Base-by-base conservation (phyloP, 352 stramenopile genomes). In the Pythium scleroteichum region DNA sequence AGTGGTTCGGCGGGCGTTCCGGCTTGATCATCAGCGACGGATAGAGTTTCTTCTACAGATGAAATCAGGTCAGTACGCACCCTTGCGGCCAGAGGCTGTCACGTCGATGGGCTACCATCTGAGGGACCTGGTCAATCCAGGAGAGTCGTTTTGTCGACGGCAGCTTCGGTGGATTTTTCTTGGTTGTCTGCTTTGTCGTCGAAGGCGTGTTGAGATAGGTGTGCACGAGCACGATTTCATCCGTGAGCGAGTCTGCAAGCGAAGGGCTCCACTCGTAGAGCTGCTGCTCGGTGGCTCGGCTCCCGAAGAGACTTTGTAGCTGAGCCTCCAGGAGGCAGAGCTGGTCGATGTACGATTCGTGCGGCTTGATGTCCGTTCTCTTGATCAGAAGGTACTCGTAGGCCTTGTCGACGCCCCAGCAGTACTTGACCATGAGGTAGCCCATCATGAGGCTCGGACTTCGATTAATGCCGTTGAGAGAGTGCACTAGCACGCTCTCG, bases 401-500 rank as follows among this genome's bases (percentile, higher is more conserved):
- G 4, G 84, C 79, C 72, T 98, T 98, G 66, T 97, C 89, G 27
- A 97, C 71, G 0, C 90, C 86, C 92, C 92, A 98, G 50, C 86
- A 87, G 68, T 97, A 97, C 63, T 88, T 97, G 42, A 89, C 79
- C 91, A 98, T 97, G 19, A 97, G 69, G 63, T 97, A 98, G 40
- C 78, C 85, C 41, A 96, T 78, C 68, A 96, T 87, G 26, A 95
- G 75, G 39, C 87, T 86, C 33, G 86, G 86, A 27, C 83, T 95
- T 22, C 92, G 79, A 23, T 88, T 89, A 27, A 80, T 68, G 2
- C 91, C 90, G 22, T 95, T 77, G 24, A 96, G 68, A 32, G 85
- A 96, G 65, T 97, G 88, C 50, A 97, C 82, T 16, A 97, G 71
- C 42, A 97, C 84, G 60, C 85, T 91, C 41, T 96, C 82, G 12